phyloP scores from a whole-genome alignment of 148 eudicot genomes.

The Linanthus parryae region DNA sequence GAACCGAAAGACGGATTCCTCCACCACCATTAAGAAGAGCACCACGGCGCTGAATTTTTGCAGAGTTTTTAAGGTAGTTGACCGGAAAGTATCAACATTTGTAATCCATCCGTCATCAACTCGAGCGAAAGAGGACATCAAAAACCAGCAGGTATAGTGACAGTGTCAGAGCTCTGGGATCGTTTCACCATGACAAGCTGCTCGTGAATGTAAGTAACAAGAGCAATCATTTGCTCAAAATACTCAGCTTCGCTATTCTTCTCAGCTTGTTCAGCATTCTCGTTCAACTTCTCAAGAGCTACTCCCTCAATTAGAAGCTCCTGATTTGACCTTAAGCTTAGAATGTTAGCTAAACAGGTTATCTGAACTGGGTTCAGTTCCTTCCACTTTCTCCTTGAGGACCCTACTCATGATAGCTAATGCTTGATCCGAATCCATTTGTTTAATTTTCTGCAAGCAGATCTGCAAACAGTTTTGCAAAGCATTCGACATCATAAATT shows the following conservation, averaged over 20 bases:
- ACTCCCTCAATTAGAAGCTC: conserved; percentile 88
- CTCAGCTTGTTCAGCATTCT: conserved; percentile 85
- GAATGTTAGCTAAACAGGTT: conserved; percentile 46
- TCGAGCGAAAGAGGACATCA: conserved; percentile 91
- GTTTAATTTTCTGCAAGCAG: conserved; percentile 50
- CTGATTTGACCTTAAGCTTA: conserved; percentile 66
- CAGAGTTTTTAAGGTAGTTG: conserved; percentile 60
- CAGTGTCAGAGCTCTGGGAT: conserved; percentile 59
- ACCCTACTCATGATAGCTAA: conserved; percentile 45
- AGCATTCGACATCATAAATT: too few species aligned
- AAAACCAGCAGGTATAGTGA: conserved; percentile 76
- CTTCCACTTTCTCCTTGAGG: conserved; percentile 51
- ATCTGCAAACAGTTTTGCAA: too few species aligned
- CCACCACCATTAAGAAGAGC: conserved; percentile 89
- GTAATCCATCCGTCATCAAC: conserved; percentile 88
- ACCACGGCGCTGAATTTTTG: conserved; percentile 70
- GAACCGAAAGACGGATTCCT: conserved; percentile 66
- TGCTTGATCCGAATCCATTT: conserved; percentile 34
- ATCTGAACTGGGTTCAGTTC: conserved; percentile 57
- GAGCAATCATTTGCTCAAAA: conserved; percentile 62
- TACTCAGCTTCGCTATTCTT: conserved; percentile 65
- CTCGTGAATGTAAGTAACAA: conserved; percentile 73
- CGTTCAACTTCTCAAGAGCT: conserved; percentile 87
- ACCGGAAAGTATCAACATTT: conserved; percentile 78
- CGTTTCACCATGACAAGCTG: conserved; percentile 63